phyloP scores from a whole-genome alignment of 1,284 basidiomycete species.

The Austroboletus niveus region DNA sequence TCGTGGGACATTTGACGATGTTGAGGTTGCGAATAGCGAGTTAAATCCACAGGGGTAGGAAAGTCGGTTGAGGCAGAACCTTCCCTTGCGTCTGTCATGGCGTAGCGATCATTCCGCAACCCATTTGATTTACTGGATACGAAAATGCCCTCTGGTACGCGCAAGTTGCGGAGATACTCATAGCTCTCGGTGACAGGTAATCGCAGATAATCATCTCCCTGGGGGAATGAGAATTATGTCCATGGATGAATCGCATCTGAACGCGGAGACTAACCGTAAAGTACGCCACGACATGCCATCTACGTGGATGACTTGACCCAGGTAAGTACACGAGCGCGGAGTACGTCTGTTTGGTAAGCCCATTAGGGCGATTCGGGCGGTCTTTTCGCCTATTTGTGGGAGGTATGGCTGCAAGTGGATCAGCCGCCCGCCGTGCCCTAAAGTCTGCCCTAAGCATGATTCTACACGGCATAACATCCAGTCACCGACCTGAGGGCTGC shows the following conservation, averaged over 20 bases:
- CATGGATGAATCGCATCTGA: conserved; percentile 4
- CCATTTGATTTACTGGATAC: conserved; percentile 59
- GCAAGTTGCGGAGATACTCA: conserved; percentile 61
- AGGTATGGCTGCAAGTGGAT: conserved; percentile 54
- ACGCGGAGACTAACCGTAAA: conserved; percentile 53
- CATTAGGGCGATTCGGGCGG: conserved; percentile 68
- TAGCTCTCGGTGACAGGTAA: conserved; percentile 69
- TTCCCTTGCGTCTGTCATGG: conserved; percentile 24
- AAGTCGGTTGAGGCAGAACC: conserved; percentile 6
- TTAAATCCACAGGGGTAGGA: conserved; percentile 4
- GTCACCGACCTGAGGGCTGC: conserved; percentile 59
- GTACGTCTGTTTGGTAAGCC: conserved; percentile 77
- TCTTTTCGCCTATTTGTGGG: conserved; percentile 65
- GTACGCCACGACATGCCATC: conserved; percentile 80
- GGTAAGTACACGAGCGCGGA: conserved; percentile 66
- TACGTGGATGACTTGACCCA: conserved; percentile 53
- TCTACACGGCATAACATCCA: conserved; percentile 4
- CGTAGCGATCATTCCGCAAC: conserved; percentile 42
- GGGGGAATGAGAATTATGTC: conserved; percentile 14
- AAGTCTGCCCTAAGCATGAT: conserved; percentile 8
- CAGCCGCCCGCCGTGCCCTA: conserved; percentile 61
- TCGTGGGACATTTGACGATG: conserved; percentile 19
- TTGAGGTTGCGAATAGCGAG: conserved; percentile 7
- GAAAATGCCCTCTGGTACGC: conserved; percentile 63
- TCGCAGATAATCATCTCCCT: conserved; percentile 65